Evolutionary conservation across 148 eudicot genomes (phyloP).

Genomic region (Spergularia marina): DNA sequence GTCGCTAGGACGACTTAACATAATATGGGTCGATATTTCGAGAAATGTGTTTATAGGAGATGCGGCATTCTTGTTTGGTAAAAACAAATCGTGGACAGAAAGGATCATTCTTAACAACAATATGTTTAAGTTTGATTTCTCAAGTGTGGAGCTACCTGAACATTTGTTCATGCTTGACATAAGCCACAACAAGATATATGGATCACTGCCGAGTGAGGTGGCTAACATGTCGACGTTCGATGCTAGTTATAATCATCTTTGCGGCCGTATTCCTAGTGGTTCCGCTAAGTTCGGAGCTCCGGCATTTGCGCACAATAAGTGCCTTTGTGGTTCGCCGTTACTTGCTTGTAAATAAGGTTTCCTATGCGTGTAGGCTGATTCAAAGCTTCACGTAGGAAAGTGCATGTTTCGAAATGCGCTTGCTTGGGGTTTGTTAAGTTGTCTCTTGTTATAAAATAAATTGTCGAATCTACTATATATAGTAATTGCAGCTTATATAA

Average conservation of each 20-base stretch:
- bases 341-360: slow-evolving; percentile 1
- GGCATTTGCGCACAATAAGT: slow-evolving; percentile 6
- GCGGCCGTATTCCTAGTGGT: slow-evolving; percentile 6
- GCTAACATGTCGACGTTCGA: slow-evolving; percentile 10
- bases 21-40: slow-evolving; percentile 10
- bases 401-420: too few relatives aligned
- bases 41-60: not conserved
- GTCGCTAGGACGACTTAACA: slow-evolving; percentile 5
- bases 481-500: too few relatives aligned
- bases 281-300: not conserved
- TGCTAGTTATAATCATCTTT: slow-evolving; percentile 12
- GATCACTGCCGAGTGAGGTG: slow-evolving; percentile 4
- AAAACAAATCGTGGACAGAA: not conserved
- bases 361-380: too few relatives aligned
- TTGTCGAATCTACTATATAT: too few relatives aligned
- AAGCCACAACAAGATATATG: slow-evolving; percentile 17
- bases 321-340: slow-evolving; percentile 17
- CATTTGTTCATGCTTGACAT: slow-evolving; percentile 15
- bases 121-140: slow-evolving; percentile 10
- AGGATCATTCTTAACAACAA: slow-evolving; percentile 7
- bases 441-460: too few relatives aligned
- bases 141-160: not conserved
- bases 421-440: too few relatives aligned
- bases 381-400: too few relatives aligned
- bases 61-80: slow-evolving; percentile 8